These are phyloP conservation scores for Aspergillus terreus DNA, from an alignment of 2,329 filamentous ascomycete species.

Conservation along the genomic window DNA sequence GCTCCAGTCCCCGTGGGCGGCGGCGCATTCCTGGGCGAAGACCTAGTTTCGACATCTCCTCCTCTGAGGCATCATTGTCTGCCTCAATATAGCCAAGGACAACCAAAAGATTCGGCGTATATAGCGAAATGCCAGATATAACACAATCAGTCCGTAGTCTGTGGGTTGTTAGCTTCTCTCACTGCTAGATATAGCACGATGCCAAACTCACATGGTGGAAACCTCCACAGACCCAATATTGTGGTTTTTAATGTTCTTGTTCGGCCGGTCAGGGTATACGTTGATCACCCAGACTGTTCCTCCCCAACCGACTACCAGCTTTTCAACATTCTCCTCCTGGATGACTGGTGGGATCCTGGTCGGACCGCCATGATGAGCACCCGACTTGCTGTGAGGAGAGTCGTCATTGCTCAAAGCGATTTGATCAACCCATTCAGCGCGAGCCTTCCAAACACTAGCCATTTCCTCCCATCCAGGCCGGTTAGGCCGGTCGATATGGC, in stretches of 20 bases:
- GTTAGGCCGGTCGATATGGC: slow-evolving; percentile 84
- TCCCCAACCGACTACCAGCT: slow-evolving; percentile 90
- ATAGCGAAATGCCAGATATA: slow-evolving; percentile 93
- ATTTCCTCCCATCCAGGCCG: slow-evolving; percentile 91
- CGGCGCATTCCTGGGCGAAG: slow-evolving; percentile 64
- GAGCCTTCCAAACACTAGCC: slow-evolving; percentile 90
- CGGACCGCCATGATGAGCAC: slow-evolving; percentile 39
- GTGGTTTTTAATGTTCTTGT: slow-evolving; percentile 65
- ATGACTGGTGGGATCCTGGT: slow-evolving; percentile 38
- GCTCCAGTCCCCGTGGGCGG: slow-evolving; percentile 74
- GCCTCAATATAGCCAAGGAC: slow-evolving; percentile 85
- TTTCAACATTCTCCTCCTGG: slow-evolving; percentile 54
- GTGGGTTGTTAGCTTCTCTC: slow-evolving; percentile 19
- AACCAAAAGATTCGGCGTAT: slow-evolving; percentile 85
- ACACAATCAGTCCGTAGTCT: slow-evolving; percentile 95
- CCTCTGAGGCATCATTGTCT: slow-evolving; percentile 60
- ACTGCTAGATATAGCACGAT: not conserved
- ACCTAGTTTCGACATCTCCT: slow-evolving; percentile 38
- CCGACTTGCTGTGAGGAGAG: slow-evolving; percentile 33
- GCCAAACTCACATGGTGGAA: slow-evolving; percentile 72
- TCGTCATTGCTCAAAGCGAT: slow-evolving; percentile 72
- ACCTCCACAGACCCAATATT: slow-evolving; percentile 81
- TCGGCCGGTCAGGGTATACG: slow-evolving; percentile 70
- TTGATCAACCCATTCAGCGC: slow-evolving; percentile 91
- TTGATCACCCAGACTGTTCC: slow-evolving; percentile 95